Conservation (phyloP, 306 rosid genomes). For the Echinosophora koreensis region DNA sequence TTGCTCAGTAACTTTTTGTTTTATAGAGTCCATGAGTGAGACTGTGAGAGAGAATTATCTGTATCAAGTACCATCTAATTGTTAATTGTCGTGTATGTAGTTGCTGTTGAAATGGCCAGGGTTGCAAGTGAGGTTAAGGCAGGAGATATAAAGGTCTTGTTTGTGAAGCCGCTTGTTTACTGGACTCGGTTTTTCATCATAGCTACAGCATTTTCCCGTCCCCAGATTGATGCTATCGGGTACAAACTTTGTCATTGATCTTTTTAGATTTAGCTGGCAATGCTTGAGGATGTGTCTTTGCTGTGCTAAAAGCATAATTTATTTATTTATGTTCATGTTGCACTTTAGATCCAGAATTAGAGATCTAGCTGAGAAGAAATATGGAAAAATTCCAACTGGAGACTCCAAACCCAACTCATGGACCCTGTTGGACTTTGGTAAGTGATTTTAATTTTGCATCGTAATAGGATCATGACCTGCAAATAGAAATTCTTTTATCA, state of each 20-base stretch:
- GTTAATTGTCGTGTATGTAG: conserved; percentile 55
- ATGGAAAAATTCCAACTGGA: conserved; percentile 81
- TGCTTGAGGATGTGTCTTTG: conserved; percentile 31
- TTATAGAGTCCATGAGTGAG: conserved; percentile 4
- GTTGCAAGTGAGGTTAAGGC: conserved; percentile 96
- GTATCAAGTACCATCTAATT: conserved; percentile 24
- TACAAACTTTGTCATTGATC: conserved; percentile 46
- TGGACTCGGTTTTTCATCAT: conserved; percentile 96
- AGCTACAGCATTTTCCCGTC: conserved; percentile 94
- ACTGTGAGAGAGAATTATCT: not conserved
- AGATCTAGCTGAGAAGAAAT: conserved; percentile 88
- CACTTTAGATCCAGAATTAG: conserved; percentile 77
- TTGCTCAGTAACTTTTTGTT: conserved; percentile 26
- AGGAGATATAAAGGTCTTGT: conserved; percentile 85
- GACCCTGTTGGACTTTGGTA: conserved; percentile 93
- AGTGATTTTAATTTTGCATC: conserved; percentile 41
- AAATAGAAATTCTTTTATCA: conserved; percentile 9
- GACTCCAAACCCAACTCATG: conserved; percentile 92
- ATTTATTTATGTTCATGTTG: conserved; percentile 34
- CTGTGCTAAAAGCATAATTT: conserved; percentile 22
- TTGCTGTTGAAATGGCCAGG: conserved; percentile 89
- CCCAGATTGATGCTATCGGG: conserved; percentile 91
- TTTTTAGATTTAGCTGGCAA: conserved; percentile 27
- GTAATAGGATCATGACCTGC: conserved; percentile 12
- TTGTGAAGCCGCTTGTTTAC: conserved; percentile 97